Conservation (phyloP, 2,329 filamentous ascomycete genomes). For the Fusarium globosum region DNA sequence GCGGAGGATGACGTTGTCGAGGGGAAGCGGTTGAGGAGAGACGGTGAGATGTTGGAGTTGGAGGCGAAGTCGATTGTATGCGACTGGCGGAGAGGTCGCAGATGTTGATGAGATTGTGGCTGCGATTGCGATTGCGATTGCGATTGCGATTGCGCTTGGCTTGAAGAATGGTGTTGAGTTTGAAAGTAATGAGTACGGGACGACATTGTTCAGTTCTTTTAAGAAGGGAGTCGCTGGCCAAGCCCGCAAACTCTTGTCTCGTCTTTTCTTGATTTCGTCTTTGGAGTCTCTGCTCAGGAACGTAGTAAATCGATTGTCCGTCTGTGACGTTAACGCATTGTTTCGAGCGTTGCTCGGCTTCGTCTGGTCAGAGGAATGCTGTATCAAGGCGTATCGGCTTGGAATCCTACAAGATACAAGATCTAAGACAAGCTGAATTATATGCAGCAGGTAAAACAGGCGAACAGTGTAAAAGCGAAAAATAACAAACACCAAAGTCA, state of each 20-base stretch:
- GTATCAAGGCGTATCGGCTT: slow-evolving; percentile 30
- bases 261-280: slow-evolving; percentile 10
- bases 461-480: neutral
- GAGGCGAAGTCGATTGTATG: slow-evolving; percentile 61
- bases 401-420: slow-evolving; percentile 12
- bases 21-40: slow-evolving; percentile 67
- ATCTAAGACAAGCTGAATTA: slow-evolving; percentile 41
- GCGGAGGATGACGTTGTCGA: slow-evolving; percentile 78
- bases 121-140: slow-evolving; percentile 30
- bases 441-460: slow-evolving; percentile 1
- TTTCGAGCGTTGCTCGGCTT: slow-evolving; percentile 43
- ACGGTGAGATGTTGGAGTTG: slow-evolving; percentile 52
- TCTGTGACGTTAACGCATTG: slow-evolving; percentile 48
- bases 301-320: slow-evolving; percentile 34
- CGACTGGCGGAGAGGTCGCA: slow-evolving; percentile 62
- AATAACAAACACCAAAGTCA: slow-evolving; percentile 23
- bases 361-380: slow-evolving; percentile 35
- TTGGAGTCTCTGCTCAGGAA: slow-evolving; percentile 25
- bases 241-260: slow-evolving; percentile 33
- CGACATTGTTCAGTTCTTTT: slow-evolving; percentile 59
- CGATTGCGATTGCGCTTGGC: slow-evolving; percentile 28
- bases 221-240: slow-evolving; percentile 33
- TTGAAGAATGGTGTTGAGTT: slow-evolving; percentile 32
- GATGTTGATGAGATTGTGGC: slow-evolving; percentile 27
- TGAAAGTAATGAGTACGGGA: slow-evolving; percentile 63